These are phyloP conservation scores for Phaeotremella fagi DNA, from an alignment of 768 basidiomycete species.

Conservation along the genomic window DNA sequence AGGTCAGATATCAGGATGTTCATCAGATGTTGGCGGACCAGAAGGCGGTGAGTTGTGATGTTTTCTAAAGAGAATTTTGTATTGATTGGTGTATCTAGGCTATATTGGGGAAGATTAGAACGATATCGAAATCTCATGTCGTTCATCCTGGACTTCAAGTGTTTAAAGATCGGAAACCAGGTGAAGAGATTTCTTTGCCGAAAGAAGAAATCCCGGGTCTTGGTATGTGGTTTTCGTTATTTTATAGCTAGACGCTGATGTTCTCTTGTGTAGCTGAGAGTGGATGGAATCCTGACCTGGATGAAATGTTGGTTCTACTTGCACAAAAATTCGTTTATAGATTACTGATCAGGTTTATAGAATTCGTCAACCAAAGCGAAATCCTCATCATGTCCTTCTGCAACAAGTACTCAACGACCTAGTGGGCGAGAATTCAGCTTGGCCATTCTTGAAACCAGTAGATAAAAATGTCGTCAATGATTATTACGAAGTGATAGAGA, in stretches of 20 bases:
- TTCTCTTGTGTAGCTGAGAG: conserved; percentile 69
- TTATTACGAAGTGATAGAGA: conserved; percentile 81
- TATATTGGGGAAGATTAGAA: conserved; percentile 78
- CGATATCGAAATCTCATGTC: conserved; percentile 78
- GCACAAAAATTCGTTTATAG: not conserved
- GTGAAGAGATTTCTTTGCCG: conserved; percentile 53
- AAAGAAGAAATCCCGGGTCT: conserved; percentile 83
- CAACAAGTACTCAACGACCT: conserved; percentile 73
- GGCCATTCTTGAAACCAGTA: conserved; percentile 84
- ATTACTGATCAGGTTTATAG: conserved; percentile 15
- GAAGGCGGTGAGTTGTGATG: conserved; percentile 57
- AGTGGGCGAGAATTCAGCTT: conserved; percentile 69
- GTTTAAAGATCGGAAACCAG: conserved; percentile 60
- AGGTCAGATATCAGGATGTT: conserved; percentile 83
- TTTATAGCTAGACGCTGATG: not conserved
- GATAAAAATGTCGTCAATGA: conserved; percentile 72
- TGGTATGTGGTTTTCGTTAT: conserved; percentile 53
- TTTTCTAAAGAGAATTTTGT: not conserved
- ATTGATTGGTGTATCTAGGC: conserved; percentile 50
- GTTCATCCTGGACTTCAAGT: conserved; percentile 73
- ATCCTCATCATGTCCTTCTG: conserved; percentile 63
- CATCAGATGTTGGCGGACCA: conserved; percentile 69
- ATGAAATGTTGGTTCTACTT: conserved; percentile 58
- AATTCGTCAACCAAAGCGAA: conserved; percentile 51
- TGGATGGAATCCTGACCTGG: conserved; percentile 85